These are phyloP conservation scores for Wickerhamomyces subpelliculosus DNA, from an alignment of 805 yeast species.

Conservation along the genomic window DNA sequence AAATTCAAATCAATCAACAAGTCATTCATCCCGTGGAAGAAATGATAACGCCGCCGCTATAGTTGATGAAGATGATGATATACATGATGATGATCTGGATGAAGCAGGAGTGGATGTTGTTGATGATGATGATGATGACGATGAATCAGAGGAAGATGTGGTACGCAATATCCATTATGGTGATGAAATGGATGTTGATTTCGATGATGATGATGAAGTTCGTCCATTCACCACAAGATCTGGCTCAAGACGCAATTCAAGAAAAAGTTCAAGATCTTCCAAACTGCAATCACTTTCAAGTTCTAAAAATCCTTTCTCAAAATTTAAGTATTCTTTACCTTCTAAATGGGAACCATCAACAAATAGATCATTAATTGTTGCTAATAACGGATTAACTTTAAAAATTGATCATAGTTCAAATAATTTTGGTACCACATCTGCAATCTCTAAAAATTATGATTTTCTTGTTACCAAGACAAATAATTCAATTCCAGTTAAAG, in stretches of 20 bases:
- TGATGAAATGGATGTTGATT: constrained; percentile 1
- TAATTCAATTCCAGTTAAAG: constrained; percentile 27
- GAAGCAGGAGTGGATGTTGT: too few species aligned
- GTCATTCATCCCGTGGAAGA: neutral
- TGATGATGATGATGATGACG: constrained; percentile 3
- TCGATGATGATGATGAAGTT: neutral
- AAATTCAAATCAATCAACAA: neutral
- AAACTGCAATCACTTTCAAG: neutral
- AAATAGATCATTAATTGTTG: constrained; percentile 2
- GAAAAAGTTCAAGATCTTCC: constrained; percentile 17
- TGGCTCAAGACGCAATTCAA: constrained; percentile 14
- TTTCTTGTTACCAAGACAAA: constrained; percentile 25
- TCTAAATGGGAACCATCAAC: constrained; percentile 10
- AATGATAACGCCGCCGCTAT: neutral
- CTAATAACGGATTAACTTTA: constrained; percentile 9
- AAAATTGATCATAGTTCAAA: constrained; percentile 7
- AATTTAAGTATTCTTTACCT: constrained; percentile 15
- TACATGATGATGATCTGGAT: constrained; percentile 2
- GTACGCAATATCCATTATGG: neutral
- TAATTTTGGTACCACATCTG: constrained; percentile 1
- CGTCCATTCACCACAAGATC: neutral
- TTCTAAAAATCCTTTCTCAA: neutral
- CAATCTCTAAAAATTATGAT: constrained; percentile 11
- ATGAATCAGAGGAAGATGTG: neutral
- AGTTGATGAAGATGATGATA: constrained; percentile 3